A percentile compares a stretch with the other conserved stretches of the same genome.
Conservation (phyloP, 2,329 filamentous ascomycete species). For the Capronia americana region DNA sequence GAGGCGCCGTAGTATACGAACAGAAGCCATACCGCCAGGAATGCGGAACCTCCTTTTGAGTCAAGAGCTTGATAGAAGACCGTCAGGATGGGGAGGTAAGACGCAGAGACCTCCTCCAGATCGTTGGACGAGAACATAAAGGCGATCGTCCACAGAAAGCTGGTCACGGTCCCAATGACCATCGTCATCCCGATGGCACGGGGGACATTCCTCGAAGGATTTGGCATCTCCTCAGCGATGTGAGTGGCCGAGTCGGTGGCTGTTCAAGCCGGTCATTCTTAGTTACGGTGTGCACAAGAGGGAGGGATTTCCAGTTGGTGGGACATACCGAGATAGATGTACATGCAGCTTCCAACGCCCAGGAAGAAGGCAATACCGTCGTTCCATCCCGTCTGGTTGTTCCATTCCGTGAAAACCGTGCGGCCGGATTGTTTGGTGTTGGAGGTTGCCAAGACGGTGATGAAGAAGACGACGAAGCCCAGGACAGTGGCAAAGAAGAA, state of each 20-base stretch:
- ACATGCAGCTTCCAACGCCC: conserved; percentile 44
- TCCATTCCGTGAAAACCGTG: conserved; percentile 63
- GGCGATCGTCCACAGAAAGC: conserved; percentile 35
- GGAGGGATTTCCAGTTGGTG: no score
- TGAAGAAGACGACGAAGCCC: conserved; percentile 41
- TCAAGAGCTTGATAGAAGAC: conserved; percentile 37
- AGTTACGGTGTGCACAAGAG: no score
- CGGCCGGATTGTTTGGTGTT: conserved; percentile 50
- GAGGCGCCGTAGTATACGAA: conserved; percentile 55
- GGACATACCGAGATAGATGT: conserved; percentile 31
- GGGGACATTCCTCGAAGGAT: conserved; percentile 37
- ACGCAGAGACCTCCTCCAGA: conserved; percentile 30
- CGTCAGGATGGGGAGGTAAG: conserved; percentile 36
- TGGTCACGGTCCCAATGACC: conserved; percentile 35
- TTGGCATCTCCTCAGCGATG: conserved; percentile 41
- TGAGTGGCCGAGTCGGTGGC: conserved; percentile 41
- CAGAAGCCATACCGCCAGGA: conserved; percentile 38
- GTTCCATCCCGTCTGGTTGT: conserved; percentile 72
- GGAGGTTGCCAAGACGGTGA: conserved; percentile 41
- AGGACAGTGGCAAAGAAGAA: conserved; percentile 36
- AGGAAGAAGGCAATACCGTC: conserved; percentile 63
- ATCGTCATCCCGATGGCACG: conserved; percentile 38
- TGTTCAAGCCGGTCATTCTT: no score
- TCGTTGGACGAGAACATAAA: conserved; percentile 39
- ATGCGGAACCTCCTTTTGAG: conserved; percentile 28